Conservation (phyloP, 352 stramenopile species). For the Pythium grandisporangium region DNA sequence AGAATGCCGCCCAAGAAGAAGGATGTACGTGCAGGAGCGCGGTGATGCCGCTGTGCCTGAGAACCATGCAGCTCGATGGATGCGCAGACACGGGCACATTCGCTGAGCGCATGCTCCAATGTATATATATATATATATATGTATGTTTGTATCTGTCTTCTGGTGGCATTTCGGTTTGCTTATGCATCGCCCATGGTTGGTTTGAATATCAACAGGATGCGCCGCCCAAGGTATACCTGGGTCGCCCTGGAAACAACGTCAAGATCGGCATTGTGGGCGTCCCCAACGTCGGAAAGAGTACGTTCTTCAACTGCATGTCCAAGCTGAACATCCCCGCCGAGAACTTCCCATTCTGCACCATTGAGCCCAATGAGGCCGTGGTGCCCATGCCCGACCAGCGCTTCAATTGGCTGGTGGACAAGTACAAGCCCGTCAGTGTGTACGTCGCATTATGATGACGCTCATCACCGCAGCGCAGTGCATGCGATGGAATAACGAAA, state of each 20-base stretch:
- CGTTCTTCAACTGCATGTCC: constrained; percentile 98
- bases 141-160: neutral
- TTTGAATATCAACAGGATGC: constrained; percentile 10
- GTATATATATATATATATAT: no score
- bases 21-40: constrained; percentile 27
- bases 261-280: constrained; percentile 99
- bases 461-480: no score
- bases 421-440: constrained; percentile 92
- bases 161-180: no score
- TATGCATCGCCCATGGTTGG: no score
- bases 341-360: constrained; percentile 97
- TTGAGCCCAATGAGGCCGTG: constrained; percentile 98
- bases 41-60: no score
- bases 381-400: constrained; percentile 96
- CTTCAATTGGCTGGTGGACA: constrained; percentile 97
- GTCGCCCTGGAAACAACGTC: constrained; percentile 89
- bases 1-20: constrained; percentile 85
- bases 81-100: neutral
- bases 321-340: constrained; percentile 89
- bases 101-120: neutral
- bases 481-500: neutral
- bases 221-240: constrained; percentile 64
- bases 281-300: constrained; percentile 99
- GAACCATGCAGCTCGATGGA: neutral
- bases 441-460: no score